phyloP scores from a whole-genome alignment of 371 early-diverging fungal genomes.

The Rhizomucor pusillus region DNA sequence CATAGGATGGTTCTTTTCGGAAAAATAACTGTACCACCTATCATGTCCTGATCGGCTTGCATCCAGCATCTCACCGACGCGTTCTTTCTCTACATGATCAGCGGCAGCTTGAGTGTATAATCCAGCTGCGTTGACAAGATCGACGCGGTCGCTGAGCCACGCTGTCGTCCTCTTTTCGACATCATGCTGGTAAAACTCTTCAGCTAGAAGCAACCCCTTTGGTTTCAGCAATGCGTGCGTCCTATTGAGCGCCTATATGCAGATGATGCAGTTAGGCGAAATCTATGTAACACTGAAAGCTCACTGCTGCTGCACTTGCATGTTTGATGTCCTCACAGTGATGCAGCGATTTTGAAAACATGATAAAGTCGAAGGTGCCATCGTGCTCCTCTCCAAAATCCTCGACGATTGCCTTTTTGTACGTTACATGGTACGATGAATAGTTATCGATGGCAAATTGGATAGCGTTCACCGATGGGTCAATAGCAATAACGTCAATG shows the following conservation, averaged over 20 bases:
- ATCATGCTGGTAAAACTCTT: conserved; percentile 3
- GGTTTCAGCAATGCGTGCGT: conserved; percentile 2
- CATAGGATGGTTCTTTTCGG: no score
- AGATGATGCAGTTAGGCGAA: neutral
- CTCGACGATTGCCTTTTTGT: conserved; percentile 1
- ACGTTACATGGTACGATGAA: neutral
- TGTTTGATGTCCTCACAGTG: conserved; percentile 8
- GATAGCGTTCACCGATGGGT: neutral
- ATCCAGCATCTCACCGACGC: no score
- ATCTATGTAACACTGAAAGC: neutral
- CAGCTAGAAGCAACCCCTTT: conserved; percentile 2
- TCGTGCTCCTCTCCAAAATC: conserved; percentile 2
- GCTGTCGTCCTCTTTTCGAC: neutral
- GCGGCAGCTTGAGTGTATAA: no score
- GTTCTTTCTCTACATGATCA: no score
- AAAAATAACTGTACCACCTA: no score
- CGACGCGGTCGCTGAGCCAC: conserved; percentile 6
- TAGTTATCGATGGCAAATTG: neutral
- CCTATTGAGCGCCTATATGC: conserved; percentile 2
- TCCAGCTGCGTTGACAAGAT: neutral
- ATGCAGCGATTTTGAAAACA: conserved; percentile 13
- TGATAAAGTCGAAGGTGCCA: conserved; percentile 3
- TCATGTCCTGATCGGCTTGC: no score
- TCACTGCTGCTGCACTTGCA: neutral
- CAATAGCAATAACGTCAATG: conserved; percentile 8